Evolutionary conservation across 2,329 filamentous ascomycete genomes (phyloP).

Genomic region (Talaromyces sp.): DNA sequence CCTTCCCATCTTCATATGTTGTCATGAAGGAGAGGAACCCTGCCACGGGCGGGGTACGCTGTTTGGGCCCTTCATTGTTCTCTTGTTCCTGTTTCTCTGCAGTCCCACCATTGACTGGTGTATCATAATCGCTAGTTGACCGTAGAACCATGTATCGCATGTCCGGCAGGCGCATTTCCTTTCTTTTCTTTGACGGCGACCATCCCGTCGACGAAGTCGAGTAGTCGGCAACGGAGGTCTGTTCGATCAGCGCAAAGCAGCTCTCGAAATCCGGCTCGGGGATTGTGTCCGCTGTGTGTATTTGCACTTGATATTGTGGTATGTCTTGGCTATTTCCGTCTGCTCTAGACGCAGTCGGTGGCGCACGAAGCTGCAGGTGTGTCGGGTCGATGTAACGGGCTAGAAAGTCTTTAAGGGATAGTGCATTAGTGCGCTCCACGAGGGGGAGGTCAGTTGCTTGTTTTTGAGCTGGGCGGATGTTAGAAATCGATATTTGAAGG

Average conservation of each 20-base stretch:
- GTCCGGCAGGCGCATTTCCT: conserved; percentile 55
- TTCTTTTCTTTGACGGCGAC: conserved; percentile 49
- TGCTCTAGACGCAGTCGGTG: not conserved
- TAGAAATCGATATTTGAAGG: not conserved
- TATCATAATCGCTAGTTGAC: conserved; percentile 2
- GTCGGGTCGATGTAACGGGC: conserved; percentile 14
- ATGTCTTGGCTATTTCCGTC: not conserved
- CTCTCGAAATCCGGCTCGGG: conserved; percentile 38
- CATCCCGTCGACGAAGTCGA: conserved; percentile 50
- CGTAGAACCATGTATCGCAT: conserved; percentile 56
- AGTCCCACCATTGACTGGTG: not conserved
- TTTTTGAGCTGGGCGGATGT: not conserved
- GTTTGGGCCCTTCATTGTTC: not conserved
- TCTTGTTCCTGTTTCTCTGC: not conserved
- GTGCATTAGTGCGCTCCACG: conserved; percentile 40
- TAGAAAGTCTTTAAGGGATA: conserved; percentile 36
- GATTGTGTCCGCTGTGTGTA: conserved; percentile 35
- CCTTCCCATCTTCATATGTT: conserved; percentile 51
- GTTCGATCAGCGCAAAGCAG: conserved; percentile 51
- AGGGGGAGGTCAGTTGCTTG: conserved; percentile 19
- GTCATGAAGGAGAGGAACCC: conserved; percentile 54
- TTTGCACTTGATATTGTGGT: conserved; percentile 18
- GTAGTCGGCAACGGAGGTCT: conserved; percentile 53
- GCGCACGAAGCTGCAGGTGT: conserved; percentile 9
- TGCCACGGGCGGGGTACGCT: conserved; percentile 16